phyloP scores from a whole-genome alignment of 2,329 filamentous ascomycete genomes.

The Aspergillus caelatus region DNA sequence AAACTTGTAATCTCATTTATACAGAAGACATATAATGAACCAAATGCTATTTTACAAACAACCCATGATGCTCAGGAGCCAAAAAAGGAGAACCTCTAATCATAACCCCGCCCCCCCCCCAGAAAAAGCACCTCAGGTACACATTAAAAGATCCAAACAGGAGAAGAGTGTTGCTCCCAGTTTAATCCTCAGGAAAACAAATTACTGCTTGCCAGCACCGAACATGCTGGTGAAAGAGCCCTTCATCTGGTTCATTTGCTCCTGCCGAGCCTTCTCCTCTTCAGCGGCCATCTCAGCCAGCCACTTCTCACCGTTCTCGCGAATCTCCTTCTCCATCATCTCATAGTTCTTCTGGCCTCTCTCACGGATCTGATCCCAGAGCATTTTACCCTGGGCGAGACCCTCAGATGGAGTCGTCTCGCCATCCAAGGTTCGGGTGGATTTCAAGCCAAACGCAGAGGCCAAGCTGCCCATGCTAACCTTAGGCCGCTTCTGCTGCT shows the following conservation, averaged over 20 bases:
- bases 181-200: slow-evolving; percentile 12
- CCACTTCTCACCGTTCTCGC: slow-evolving; percentile 93
- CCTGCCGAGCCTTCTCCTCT: slow-evolving; percentile 86
- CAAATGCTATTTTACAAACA: slow-evolving; percentile 41
- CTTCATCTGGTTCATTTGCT: slow-evolving; percentile 92
- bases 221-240: slow-evolving; percentile 67
- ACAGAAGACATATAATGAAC: slow-evolving; percentile 28
- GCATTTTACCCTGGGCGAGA: slow-evolving; percentile 91
- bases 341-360: slow-evolving; percentile 89
- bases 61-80: slow-evolving; percentile 31
- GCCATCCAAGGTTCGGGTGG: slow-evolving; percentile 63
- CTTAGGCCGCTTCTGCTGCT: slow-evolving; percentile 65
- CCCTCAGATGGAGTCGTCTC: slow-evolving; percentile 74
- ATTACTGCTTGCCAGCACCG: slow-evolving; percentile 41
- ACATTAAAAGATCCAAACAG: slow-evolving; percentile 6
- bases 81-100: slow-evolving; percentile 12
- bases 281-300: slow-evolving; percentile 88
- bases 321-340: slow-evolving; percentile 84
- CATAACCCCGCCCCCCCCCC: background rate
- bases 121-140: slow-evolving; percentile 1
- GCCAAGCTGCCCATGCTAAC: slow-evolving; percentile 69
- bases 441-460: slow-evolving; percentile 76
- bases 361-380: slow-evolving; percentile 92
- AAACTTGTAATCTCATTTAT: slow-evolving; percentile 26
- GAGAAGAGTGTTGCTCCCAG: background rate